Evolutionary conservation across 176 grass and related monocot species (phyloP), one percentile per base, ranked within the genome.

Genomic region (Coix lacrymajobi): DNA sequence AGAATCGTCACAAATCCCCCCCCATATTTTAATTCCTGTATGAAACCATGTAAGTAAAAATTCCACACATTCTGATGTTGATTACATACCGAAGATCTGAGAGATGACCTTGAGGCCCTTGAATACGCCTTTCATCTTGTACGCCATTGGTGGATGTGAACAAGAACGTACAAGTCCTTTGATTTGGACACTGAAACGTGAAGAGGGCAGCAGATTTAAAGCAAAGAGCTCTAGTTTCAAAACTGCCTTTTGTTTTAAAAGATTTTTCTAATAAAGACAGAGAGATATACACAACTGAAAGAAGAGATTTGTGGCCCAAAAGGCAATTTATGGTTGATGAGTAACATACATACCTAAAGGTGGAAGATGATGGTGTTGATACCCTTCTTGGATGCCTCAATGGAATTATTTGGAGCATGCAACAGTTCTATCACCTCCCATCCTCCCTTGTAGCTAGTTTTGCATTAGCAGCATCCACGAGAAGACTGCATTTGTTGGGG

Each of bases 81-180:
- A 43, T 69, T 10, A 64, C 78, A 61, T 92, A 97, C 87, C 94
- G 20, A 97, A 97, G 75, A 94, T 88, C 25, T 91, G 91, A 80
- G 91, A 94, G 75, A 97, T 92, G 64, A 91, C 79, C 79, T 86
- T 97, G 70, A 97, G 86, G 45, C 91, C 79, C 79, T 94, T 97
- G 75, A 97, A 87, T 63, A 94, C 85, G 25, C 91, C 94, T 86
- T 97, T 94, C 89, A 97, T 89, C 85, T 92, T 97, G 84, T 86
- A 88, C n/a, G 91, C 89, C 89, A 97, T 94, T 56, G 45, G 3
- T 57, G 7, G 76, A 74, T 81, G 66, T 38, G 19, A 69, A 75
- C 37, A 79, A 33, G 8, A 51, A 31, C n/a, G n/a, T n/a, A n/a
- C 43, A 77, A 29, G 70, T 24, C 60, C 56, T 85, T 20, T 24